These are phyloP conservation scores for Aspergillus tanneri DNA, from an alignment of 2,329 filamentous ascomycete species.

Conservation along the genomic window DNA sequence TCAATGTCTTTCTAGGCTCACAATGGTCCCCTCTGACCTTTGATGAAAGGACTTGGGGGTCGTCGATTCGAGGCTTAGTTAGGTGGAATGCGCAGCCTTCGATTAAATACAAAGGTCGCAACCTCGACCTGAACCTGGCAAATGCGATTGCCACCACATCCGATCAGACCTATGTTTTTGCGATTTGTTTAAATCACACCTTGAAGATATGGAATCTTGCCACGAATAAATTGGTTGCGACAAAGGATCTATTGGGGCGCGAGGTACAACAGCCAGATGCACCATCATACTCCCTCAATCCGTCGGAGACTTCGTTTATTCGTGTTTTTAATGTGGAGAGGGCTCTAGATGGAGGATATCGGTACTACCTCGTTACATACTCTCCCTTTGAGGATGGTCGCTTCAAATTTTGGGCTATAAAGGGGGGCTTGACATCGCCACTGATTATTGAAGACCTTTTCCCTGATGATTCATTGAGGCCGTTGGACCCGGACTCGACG, in stretches of 20 bases:
- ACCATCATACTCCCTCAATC: conserved; percentile 74
- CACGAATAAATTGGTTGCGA: conserved; percentile 74
- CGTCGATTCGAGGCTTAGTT: conserved; percentile 49
- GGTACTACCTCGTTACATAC: conserved; percentile 72
- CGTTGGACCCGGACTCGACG: conserved; percentile 61
- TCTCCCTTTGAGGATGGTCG: conserved; percentile 83
- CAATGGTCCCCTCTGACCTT: conserved; percentile 49
- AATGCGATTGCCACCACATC: conserved; percentile 48
- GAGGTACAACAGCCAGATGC: conserved; percentile 65
- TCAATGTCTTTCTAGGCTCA: conserved; percentile 30
- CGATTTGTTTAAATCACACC: conserved; percentile 83
- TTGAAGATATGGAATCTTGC: conserved; percentile 85
- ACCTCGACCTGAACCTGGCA: conserved; percentile 44
- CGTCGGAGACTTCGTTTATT: conserved; percentile 73
- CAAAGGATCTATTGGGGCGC: conserved; percentile 73
- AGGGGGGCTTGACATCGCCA: conserved; percentile 57
- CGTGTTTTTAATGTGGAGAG: conserved; percentile 64
- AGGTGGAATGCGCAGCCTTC: conserved; percentile 46
- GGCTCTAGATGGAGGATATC: conserved; percentile 46
- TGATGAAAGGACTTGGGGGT: conserved; percentile 50
- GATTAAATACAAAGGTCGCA: conserved; percentile 43
- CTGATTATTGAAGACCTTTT: conserved; percentile 71
- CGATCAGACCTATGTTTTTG: conserved; percentile 60
- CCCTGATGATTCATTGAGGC: conserved; percentile 61
- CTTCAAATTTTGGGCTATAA: conserved; percentile 90